A percentile compares a stretch with the other conserved stretches of the same genome.
Evolutionary conservation across 2,329 filamentous ascomycete genomes (phyloP).

Genomic region (Clathrospora elynae): DNA sequence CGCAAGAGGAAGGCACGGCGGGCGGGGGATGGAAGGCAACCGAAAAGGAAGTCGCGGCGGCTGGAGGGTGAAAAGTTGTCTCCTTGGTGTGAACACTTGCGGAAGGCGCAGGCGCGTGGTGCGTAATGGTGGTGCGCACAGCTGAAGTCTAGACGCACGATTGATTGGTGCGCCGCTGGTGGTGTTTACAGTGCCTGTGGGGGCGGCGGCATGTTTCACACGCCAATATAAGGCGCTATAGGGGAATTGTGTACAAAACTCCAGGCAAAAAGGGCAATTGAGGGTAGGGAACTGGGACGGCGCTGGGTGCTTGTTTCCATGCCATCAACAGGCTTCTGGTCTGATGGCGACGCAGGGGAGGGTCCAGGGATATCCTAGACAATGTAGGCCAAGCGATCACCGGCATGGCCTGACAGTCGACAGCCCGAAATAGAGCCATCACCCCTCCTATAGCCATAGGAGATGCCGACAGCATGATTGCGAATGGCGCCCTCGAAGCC

Average conservation of each 20-base stretch:
- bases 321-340: constrained; percentile 1
- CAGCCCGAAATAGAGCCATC: constrained; percentile 3
- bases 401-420: constrained; percentile 1
- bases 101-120: constrained; percentile 19
- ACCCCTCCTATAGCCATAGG: constrained; percentile 1
- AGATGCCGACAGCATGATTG: constrained; percentile 19
- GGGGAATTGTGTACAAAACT: neutral
- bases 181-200: constrained; percentile 9
- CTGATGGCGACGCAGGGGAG: too few species aligned
- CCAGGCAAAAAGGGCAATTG: too few species aligned
- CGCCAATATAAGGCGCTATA: constrained; percentile 5
- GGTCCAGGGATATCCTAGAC: too few species aligned
- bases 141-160: constrained; percentile 18
- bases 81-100: too few species aligned
- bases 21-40: too few species aligned
- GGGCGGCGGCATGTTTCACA: constrained; percentile 1
- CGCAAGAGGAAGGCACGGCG: constrained; percentile 9
- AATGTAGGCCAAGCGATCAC: constrained; percentile 3
- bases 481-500: constrained; percentile 27
- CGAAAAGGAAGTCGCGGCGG: too few species aligned
- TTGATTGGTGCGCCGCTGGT: constrained; percentile 17
- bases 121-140: constrained; percentile 19
- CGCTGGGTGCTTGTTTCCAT: neutral
- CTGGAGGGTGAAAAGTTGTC: too few species aligned
- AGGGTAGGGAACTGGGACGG: neutral